phyloP scores from a whole-genome alignment of 305 asterid genomes.

The Ilex paraguariensis region DNA sequence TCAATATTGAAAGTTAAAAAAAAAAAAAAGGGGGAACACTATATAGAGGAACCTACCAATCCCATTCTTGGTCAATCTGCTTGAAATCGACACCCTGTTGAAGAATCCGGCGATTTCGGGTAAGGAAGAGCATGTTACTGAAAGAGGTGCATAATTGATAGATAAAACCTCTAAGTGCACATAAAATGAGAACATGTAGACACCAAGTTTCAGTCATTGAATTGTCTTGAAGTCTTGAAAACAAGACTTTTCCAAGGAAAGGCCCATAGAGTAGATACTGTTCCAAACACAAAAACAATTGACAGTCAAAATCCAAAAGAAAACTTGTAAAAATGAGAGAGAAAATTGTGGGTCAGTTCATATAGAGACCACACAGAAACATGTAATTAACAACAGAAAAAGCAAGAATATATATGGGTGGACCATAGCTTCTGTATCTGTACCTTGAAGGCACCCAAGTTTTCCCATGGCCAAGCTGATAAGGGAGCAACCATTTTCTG shows the following conservation, averaged over 20 bases:
- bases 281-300: not conserved
- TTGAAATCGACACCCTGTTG: conserved; percentile 65
- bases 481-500: conserved; percentile 55
- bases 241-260: conserved; percentile 50
- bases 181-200: conserved; percentile 51
- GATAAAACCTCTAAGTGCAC: conserved; percentile 40
- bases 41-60: conserved; percentile 39
- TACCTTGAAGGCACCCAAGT: conserved; percentile 69
- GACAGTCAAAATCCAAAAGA: not conserved
- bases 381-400: too few species aligned
- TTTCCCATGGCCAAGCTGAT: conserved; percentile 74
- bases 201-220: conserved; percentile 37
- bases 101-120: conserved; percentile 57
- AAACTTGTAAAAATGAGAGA: not conserved
- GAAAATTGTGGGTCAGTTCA: not conserved
- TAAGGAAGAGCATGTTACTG: conserved; percentile 64
- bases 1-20: not conserved
- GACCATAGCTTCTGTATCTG: conserved; percentile 12
- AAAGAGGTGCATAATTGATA: conserved; percentile 55
- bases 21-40: too few species aligned
- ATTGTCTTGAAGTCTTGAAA: conserved; percentile 39
- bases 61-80: conserved; percentile 85
- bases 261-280: conserved; percentile 60
- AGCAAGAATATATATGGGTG: too few species aligned
- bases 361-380: not conserved